Evolutionary conservation across 306 rosid genomes (phyloP).

Genomic region (Acacia confusa): DNA sequence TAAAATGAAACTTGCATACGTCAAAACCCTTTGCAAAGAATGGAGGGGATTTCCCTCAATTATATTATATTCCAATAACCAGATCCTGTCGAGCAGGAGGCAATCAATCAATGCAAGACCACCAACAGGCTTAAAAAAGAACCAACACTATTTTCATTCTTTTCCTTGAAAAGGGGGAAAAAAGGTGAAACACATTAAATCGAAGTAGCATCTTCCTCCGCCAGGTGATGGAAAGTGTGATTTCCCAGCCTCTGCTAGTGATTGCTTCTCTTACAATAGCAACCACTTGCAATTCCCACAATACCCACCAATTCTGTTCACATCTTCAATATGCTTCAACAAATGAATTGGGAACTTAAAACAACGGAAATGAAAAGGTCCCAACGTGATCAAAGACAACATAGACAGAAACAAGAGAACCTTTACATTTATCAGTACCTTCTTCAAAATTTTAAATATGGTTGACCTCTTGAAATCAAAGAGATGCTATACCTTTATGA

Average conservation of each 20-base stretch:
- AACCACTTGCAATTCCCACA: conserved; percentile 6
- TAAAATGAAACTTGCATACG: neutral
- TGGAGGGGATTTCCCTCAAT: conserved; percentile 12
- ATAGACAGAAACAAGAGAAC: conserved; percentile 11
- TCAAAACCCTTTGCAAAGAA: neutral
- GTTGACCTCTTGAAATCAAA: conserved; percentile 35
- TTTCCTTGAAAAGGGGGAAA: neutral
- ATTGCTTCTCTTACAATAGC: conserved; percentile 19
- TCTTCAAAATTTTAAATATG: conserved; percentile 16
- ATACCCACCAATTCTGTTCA: conserved; percentile 40
- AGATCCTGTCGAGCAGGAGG: conserved; percentile 17
- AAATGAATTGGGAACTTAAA: conserved; percentile 36
- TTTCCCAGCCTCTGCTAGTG: conserved; percentile 31
- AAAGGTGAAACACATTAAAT: conserved; percentile 18
- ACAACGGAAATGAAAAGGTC: conserved; percentile 28
- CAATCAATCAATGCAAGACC: conserved; percentile 20
- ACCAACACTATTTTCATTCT: too few species aligned
- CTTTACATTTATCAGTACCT: conserved; percentile 40
- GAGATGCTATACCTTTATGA: conserved; percentile 25
- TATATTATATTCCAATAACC: conserved; percentile 39
- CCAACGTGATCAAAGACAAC: conserved; percentile 28
- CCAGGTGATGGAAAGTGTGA: conserved; percentile 12
- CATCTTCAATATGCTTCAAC: conserved; percentile 28
- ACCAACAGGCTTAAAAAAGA: neutral
- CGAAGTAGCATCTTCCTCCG: conserved; percentile 24